Conservation (phyloP, 768 basidiomycete genomes). For the Fibroporia radiculosa region DNA sequence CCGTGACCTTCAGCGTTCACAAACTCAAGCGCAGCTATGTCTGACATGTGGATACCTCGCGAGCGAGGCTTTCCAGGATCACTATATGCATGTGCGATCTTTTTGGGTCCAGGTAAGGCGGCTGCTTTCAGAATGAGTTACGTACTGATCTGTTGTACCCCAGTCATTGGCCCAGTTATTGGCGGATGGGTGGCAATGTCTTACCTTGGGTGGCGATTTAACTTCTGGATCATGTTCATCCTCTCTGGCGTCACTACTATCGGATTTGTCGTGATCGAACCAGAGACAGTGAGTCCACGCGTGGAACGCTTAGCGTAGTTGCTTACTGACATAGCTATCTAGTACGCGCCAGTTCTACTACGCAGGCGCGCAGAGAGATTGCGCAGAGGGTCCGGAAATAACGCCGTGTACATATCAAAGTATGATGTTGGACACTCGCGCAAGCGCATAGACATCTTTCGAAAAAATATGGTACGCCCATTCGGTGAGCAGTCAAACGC, state of each 20-base stretch:
- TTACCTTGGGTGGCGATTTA: constrained; percentile 49
- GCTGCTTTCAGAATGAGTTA: background rate
- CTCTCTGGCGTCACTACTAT: constrained; percentile 39
- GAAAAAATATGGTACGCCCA: constrained; percentile 45
- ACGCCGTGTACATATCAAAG: constrained; percentile 38
- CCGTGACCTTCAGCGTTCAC: constrained; percentile 36
- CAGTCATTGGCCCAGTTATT: constrained; percentile 60
- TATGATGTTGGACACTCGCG: constrained; percentile 39
- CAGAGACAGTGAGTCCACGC: constrained; percentile 43
- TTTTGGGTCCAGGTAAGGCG: constrained; percentile 46
- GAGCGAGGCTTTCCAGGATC: constrained; percentile 55
- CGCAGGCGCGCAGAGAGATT: constrained; percentile 42
- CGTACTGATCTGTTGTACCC: background rate
- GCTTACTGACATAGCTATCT: background rate
- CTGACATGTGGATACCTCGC: constrained; percentile 51
- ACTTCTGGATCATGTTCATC: constrained; percentile 60
- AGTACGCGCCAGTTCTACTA: constrained; percentile 58
- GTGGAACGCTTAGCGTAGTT: background rate
- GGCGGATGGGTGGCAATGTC: constrained; percentile 52
- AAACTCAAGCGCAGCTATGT: constrained; percentile 49
- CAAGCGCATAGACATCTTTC: constrained; percentile 34
- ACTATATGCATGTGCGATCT: constrained; percentile 51
- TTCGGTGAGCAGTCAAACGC: no score
- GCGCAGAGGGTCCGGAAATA: constrained; percentile 31
- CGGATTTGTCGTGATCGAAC: constrained; percentile 38